Evolutionary conservation across 75 land plant genomes (phyloP), one percentile per base, ranked within the genome.

Genomic region (Larix kaempferi): DNA sequence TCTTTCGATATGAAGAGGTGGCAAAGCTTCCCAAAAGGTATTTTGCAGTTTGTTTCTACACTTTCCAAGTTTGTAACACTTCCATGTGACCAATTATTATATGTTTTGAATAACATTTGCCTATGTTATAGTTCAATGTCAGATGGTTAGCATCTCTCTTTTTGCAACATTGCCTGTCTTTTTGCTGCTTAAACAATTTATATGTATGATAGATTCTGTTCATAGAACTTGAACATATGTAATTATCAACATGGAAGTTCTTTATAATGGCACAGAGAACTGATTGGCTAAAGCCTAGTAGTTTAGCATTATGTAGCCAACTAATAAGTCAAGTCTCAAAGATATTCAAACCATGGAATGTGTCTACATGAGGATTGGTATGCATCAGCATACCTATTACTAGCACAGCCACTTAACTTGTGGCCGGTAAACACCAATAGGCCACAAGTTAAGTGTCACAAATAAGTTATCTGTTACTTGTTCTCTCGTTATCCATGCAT

Each of bases 1-100:
- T 86, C 26, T 77, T 84, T 57, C 88, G 82, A 41, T 82, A 79
- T 54, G 88, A 86, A 74, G 87, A 86, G 57, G 86, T 87, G 27
- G 86, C 88, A 29, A 86, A 80, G 55, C 86, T 74, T 35, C 80
- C 86, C 33, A 78, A 80, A 63, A 74, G 87, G 88, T 86, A 80
- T 65, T 65, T 35, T 33, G 21, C 19, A 35, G 41, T 17, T 33
- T 65, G 21, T 65, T 14, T 64, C 21, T 17, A 35, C 16, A 17
- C 35, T 35, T 64, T 0, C 2, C 35, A 6, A 17, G 4, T 65
- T 35, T 65, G 35, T 7, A 4, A 33, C 2, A 16, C 14, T 17
- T 33, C 1, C 1, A 6, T 35, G 17, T 25, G 39, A 67, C 35
- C 16, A 64, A n/a, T 63, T 25, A 23, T 77, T 26, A 37, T 37